These are phyloP conservation scores for Pyrus betulifolia DNA, from an alignment of 306 rosid genomes.

Conservation along the genomic window DNA sequence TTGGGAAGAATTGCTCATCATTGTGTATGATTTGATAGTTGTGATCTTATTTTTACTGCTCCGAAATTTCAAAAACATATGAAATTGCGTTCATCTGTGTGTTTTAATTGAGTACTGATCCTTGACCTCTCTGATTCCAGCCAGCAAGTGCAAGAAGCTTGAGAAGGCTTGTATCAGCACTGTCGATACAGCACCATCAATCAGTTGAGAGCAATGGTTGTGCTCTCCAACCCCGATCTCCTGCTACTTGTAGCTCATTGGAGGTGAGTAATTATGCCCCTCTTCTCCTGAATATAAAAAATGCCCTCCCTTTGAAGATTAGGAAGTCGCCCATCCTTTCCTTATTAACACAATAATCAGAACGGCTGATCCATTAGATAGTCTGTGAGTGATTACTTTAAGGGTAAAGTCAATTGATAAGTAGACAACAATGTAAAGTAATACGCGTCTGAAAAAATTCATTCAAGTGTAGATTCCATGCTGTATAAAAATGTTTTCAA, in stretches of 20 bases:
- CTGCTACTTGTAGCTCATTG: conserved; percentile 38
- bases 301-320: background rate
- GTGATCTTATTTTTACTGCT: background rate
- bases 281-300: background rate
- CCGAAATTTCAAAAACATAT: background rate
- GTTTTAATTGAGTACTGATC: background rate
- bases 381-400: background rate
- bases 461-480: background rate
- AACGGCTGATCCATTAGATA: background rate
- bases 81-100: background rate
- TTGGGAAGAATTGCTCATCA: background rate
- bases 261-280: conserved; percentile 35
- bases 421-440: background rate
- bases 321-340: no score
- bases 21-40: background rate
- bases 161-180: conserved; percentile 25
- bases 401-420: background rate
- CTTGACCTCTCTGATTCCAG: conserved; percentile 34
- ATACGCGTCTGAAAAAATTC: background rate
- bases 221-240: conserved; percentile 34
- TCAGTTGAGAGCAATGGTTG: conserved; percentile 24
- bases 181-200: conserved; percentile 26
- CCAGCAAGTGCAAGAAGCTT: conserved; percentile 27
- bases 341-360: background rate
- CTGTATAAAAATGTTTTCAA: background rate